Evolutionary conservation across 208 protist species (phyloP).

Genomic region (Crithidia brevicula): DNA sequence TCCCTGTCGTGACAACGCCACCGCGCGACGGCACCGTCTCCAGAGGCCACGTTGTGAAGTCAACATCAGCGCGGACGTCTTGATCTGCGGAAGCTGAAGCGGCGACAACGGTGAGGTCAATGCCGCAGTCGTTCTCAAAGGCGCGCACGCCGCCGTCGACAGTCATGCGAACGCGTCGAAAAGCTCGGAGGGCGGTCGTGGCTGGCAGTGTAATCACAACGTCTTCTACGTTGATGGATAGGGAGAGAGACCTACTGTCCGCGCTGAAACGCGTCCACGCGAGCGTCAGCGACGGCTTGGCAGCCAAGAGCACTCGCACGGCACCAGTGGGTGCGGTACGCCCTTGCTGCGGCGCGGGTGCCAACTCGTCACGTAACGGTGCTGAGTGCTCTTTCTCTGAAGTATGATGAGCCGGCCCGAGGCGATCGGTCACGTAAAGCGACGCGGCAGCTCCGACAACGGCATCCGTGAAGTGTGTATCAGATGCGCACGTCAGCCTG

Average conservation of each 20-base stretch:
- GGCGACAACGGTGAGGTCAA: constrained; percentile 13
- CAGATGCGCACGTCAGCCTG: constrained; percentile 7
- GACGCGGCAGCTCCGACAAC: constrained; percentile 13
- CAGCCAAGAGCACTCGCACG: constrained; percentile 20
- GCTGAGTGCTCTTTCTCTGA: too few species aligned
- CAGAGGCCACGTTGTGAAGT: constrained; percentile 16
- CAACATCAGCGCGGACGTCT: too few species aligned
- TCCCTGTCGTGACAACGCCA: neutral
- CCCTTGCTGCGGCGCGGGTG: too few species aligned
- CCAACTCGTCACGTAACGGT: too few species aligned
- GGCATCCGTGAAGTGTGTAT: constrained; percentile 11
- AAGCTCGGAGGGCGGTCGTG: constrained; percentile 5
- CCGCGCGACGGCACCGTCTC: neutral
- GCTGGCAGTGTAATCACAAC: constrained; percentile 23
- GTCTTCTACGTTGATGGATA: constrained; percentile 17
- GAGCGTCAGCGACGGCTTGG: constrained; percentile 11
- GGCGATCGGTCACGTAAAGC: constrained; percentile 13
- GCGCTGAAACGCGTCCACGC: constrained; percentile 19
- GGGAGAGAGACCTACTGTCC: constrained; percentile 19
- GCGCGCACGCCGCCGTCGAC: neutral
- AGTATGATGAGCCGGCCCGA: constrained; percentile 1
- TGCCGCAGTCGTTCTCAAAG: constrained; percentile 24
- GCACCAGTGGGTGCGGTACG: too few species aligned
- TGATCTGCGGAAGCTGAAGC: too few species aligned
- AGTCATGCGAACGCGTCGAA: neutral